phyloP scores from a whole-genome alignment of 2,329 filamentous ascomycete genomes.

The Colletotrichum tabaci region DNA sequence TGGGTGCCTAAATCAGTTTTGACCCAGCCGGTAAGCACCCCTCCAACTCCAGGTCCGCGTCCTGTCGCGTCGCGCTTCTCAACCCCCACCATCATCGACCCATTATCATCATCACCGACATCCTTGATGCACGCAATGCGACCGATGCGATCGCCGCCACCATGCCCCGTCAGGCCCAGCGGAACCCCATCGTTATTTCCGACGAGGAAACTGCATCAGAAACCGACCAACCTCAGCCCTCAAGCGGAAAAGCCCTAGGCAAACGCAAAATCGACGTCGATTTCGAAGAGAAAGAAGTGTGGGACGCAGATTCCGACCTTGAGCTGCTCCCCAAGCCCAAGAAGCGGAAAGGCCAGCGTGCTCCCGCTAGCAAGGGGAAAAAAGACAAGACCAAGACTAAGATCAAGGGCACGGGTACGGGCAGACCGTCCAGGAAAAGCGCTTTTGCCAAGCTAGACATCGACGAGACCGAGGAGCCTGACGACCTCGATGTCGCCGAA shows the following conservation, averaged over 20 bases:
- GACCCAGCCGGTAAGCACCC: neutral
- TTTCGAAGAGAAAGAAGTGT: slow-evolving; percentile 62
- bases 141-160: slow-evolving; percentile 2
- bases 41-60: neutral
- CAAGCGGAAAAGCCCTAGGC: slow-evolving; percentile 36
- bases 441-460: slow-evolving; percentile 45
- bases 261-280: slow-evolving; percentile 58
- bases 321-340: slow-evolving; percentile 79
- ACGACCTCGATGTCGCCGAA: slow-evolving; percentile 65
- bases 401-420: slow-evolving; percentile 45
- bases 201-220: slow-evolving; percentile 28
- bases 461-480: slow-evolving; percentile 55
- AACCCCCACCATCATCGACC: neutral
- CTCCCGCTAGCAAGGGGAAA: slow-evolving; percentile 58
- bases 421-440: slow-evolving; percentile 47
- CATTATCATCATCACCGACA: neutral
- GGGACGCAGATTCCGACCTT: slow-evolving; percentile 73
- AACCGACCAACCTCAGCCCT: neutral
- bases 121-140: neutral
- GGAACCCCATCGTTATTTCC: slow-evolving; percentile 21
- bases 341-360: slow-evolving; percentile 65
- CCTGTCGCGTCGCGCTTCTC: slow-evolving; percentile 28
- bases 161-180: slow-evolving; percentile 16
- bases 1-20: neutral
- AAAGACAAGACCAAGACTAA: neutral